These are phyloP conservation scores for Zizania palustris DNA, from an alignment of 202 grass and related monocot genomes.

Conservation along the genomic window DNA sequence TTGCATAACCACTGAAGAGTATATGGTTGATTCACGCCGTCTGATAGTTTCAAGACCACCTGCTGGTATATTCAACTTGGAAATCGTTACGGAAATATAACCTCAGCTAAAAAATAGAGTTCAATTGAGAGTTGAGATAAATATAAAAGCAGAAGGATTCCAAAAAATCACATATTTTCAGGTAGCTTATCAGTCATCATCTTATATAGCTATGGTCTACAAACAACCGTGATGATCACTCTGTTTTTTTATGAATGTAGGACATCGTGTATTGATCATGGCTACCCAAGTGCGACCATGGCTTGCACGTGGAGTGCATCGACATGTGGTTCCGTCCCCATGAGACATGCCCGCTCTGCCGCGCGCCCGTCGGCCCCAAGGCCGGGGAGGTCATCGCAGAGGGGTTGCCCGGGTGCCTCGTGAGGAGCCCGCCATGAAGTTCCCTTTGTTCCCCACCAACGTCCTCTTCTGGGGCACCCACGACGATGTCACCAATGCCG, in stretches of 20 bases:
- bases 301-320: constrained; percentile 82
- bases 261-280: constrained; percentile 13
- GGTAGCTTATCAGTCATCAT: constrained; percentile 55
- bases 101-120: constrained; percentile 67
- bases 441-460: constrained; percentile 70
- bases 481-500: constrained; percentile 50
- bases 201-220: constrained; percentile 17
- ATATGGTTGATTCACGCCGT: constrained; percentile 63
- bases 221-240: constrained; percentile 11
- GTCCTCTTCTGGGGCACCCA: constrained; percentile 77
- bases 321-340: constrained; percentile 96
- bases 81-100: constrained; percentile 91
- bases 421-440: constrained; percentile 42
- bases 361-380: constrained; percentile 49
- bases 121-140: background rate
- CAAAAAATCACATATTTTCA: constrained; percentile 98
- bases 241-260: constrained; percentile 22
- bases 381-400: background rate
- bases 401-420: constrained; percentile 28
- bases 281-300: constrained; percentile 77
- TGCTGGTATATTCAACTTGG: constrained; percentile 68
- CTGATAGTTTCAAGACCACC: constrained; percentile 69
- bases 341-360: constrained; percentile 86
- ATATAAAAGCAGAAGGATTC: constrained; percentile 86
- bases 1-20: constrained; percentile 50